Conservation (phyloP, 2,329 filamentous ascomycete genomes). For the Fusarium floridanum region DNA sequence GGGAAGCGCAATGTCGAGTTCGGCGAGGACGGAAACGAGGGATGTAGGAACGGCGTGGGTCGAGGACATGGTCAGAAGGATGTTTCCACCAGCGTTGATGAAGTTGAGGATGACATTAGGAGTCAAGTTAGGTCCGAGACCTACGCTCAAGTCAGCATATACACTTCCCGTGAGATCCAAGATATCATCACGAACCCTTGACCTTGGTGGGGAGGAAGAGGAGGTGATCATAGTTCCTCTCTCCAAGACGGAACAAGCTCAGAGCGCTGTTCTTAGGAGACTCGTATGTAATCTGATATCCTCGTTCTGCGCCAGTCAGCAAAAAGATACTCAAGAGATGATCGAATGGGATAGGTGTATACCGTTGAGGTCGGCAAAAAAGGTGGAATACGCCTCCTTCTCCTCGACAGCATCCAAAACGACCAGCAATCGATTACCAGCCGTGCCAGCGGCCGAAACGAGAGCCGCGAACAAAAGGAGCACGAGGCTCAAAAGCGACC, state of each 20-base stretch:
- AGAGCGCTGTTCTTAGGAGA: slow-evolving; percentile 85
- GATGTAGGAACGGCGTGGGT: slow-evolving; percentile 77
- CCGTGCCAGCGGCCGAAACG: slow-evolving; percentile 81
- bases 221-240: slow-evolving; percentile 91
- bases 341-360: slow-evolving; percentile 56
- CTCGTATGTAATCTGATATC: slow-evolving; percentile 84
- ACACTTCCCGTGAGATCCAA: not conserved
- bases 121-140: slow-evolving; percentile 88
- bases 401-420: slow-evolving; percentile 86
- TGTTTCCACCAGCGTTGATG: slow-evolving; percentile 90
- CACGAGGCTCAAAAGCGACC: slow-evolving; percentile 79
- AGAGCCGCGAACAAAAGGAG: slow-evolving; percentile 75
- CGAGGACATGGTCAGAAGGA: slow-evolving; percentile 86
- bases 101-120: slow-evolving; percentile 91
- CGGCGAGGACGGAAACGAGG: slow-evolving; percentile 82
- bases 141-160: slow-evolving; percentile 57
- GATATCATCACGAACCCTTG: slow-evolving; percentile 74
- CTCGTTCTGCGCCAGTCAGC: slow-evolving; percentile 72
- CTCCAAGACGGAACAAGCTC: slow-evolving; percentile 85
- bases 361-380: slow-evolving; percentile 81
- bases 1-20: slow-evolving; percentile 91
- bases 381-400: slow-evolving; percentile 85
- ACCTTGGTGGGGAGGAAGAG: slow-evolving; percentile 89
- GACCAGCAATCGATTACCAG: slow-evolving; percentile 84
- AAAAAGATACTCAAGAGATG: not conserved